Evolutionary conservation across 2,329 filamentous ascomycete genomes (phyloP), one percentile per base, ranked within the genome.

Genomic region (Diaporthe amygdali): DNA sequence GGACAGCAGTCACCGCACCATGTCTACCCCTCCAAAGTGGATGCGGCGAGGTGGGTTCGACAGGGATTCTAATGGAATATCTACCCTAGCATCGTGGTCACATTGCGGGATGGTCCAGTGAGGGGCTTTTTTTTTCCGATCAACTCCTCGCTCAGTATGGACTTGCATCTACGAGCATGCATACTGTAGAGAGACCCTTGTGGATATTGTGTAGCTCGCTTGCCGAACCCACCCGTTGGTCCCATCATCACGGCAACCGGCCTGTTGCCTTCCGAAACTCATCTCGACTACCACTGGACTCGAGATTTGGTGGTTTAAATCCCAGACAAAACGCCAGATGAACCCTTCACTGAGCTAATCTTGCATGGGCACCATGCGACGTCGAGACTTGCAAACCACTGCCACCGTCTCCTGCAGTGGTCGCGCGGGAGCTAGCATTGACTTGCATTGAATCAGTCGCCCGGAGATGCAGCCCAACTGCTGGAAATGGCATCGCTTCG

Each of bases 331-430:
- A 47, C 49, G 39, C 20, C 9, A n/a, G 52, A 56, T n/a, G 44
- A 41, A 41, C 51, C 64, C 49, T 68, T 27, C n/a, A 37, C 30
- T 14, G 41, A 68, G 51, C 52, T 47, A 59, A 56, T 68, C 66
- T 68, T 59, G 66, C 66, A 59, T 68, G 51, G 52, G n/a, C 14
- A 56, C 66, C 47, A 59, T 68, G 66, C 66, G 66, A 68, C 52
- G 10, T 46, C 51, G 64, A 55, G 20, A 17, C 52, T 52, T 61
- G 52, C 47, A 55, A 56, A 66, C 61, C 61, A 47, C 22, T 66
- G 44, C 64, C 32, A 56, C 66, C 54, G 47, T 27, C 66, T 47
- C 27, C 66, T 55, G 49, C 39, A 63, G 44, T 56, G 59, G 51
- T 39, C 49, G 64, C 59, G 39, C 59, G 59, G 46, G 46, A 66